Evolutionary conservation across 2,329 filamentous ascomycete species (phyloP).

Genomic region (Rhynchosporium secalis): DNA sequence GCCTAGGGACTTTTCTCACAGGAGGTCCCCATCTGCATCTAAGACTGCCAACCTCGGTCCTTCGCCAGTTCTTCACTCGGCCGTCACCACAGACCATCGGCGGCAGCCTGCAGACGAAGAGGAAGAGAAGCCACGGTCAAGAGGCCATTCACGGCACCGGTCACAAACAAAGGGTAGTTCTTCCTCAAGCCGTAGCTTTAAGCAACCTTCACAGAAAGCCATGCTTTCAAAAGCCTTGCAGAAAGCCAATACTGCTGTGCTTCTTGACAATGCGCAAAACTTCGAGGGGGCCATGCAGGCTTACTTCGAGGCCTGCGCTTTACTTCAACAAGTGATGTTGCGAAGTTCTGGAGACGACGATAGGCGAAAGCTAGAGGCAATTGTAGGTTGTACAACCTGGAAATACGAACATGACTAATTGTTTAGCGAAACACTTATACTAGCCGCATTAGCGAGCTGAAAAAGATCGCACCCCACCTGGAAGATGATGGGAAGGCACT

Average conservation of each 20-base stretch:
- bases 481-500: conserved; percentile 69
- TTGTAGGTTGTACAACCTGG: conserved; percentile 60
- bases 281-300: conserved; percentile 88
- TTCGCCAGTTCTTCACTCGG: conserved; percentile 26
- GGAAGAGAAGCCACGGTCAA: conserved; percentile 24
- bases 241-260: conserved; percentile 92
- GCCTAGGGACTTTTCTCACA: conserved; percentile 31
- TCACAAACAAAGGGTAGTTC: conserved; percentile 49
- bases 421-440: conserved; percentile 82
- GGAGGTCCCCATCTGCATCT: conserved; percentile 27
- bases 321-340: conserved; percentile 84
- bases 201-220: conserved; percentile 77
- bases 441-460: conserved; percentile 83
- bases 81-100: conserved; percentile 13
- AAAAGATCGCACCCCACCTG: conserved; percentile 64
- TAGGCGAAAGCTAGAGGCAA: conserved; percentile 85
- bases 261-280: conserved; percentile 94
- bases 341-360: conserved; percentile 85
- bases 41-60: conserved; percentile 28
- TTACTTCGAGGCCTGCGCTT: conserved; percentile 85
- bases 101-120: conserved; percentile 18
- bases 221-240: conserved; percentile 96
- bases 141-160: conserved; percentile 48
- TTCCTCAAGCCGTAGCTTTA: conserved; percentile 40
- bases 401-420: conserved; percentile 25